Evolutionary conservation across 305 asterid species (phyloP), one percentile per base, ranked within the genome.

Genomic region (Fraxinus sp.): DNA sequence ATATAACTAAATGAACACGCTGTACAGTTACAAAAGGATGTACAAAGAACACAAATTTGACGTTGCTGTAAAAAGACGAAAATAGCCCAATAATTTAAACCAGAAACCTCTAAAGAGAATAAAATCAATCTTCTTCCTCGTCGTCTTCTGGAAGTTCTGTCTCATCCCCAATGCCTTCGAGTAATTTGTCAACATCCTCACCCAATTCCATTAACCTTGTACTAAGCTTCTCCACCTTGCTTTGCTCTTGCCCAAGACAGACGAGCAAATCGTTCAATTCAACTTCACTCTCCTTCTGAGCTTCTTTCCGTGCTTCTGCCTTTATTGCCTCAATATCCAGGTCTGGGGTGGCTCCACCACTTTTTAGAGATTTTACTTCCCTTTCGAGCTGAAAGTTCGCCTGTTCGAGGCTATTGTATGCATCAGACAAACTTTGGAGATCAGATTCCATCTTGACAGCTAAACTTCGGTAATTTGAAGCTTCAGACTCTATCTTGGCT

Each of bases 201-300:
- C 91, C 92, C 81, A 90, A 77, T 32, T 90, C 91, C 81, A 55
- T 52, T 68, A 96, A 83, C 84, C 90, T 90, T 46, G 86, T 87
- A 73, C 95, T 87, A 10, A 96, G 98, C 87, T 82, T 93, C 86
- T 96, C 98, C 81, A 91, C 98, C 88, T 92, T 96, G 87, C 94
- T 96, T 88, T 96, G 98, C 77, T 96, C 99, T 87, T 96, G 99
- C 79, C 99, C 99, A 1, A 96, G 97, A 79, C 99, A 96, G 55
- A 96, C 99, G 0, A 96, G 90, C 91, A 96, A 89, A 86, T 96
- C 98, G 5, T 85, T 91, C 84, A 95, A 83, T 77, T 96, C 99
- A 30, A 89, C 94, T 88, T 96, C 99, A 55, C 98, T 95, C 86
- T 95, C 98, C 90, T 87, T 92, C 76, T 87, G 92, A 79, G 98